phyloP scores from a whole-genome alignment of 2,329 filamentous ascomycete genomes.

The Aschersonia sp. region DNA sequence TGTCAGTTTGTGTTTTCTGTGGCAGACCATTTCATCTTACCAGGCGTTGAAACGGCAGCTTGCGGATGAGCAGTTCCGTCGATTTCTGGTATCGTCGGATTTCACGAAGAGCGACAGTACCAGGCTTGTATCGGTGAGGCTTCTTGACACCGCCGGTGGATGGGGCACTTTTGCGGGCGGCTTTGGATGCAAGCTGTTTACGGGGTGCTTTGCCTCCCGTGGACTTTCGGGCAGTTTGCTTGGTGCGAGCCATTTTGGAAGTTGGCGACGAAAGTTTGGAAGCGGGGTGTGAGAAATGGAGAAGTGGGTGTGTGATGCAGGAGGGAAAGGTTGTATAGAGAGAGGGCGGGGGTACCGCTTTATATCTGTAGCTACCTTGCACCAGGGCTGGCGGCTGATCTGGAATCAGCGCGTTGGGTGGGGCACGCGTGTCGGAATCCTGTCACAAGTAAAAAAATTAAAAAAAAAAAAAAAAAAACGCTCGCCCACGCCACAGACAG shows the following conservation, averaged over 20 bases:
- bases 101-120: constrained; percentile 94
- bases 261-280: constrained; percentile 18
- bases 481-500: not conserved
- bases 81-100: constrained; percentile 98
- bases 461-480: not conserved
- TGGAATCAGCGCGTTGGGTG: constrained; percentile 10
- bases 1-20: constrained; percentile 2
- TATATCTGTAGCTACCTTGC: constrained; percentile 21
- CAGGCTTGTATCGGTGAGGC: constrained; percentile 80
- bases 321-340: constrained; percentile 20
- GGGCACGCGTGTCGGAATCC: constrained; percentile 10
- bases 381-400: constrained; percentile 21
- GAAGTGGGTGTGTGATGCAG: constrained; percentile 23
- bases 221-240: constrained; percentile 61
- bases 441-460: not conserved
- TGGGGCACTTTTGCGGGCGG: constrained; percentile 88
- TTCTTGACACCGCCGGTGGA: constrained; percentile 97
- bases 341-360: constrained; percentile 28
- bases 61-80: constrained; percentile 89
- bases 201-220: constrained; percentile 65
- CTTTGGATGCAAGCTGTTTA: constrained; percentile 99
- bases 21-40: constrained; percentile 26
- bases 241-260: constrained; percentile 43
- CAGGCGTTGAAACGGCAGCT: constrained; percentile 94
- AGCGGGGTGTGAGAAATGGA: constrained; percentile 13